phyloP scores from a whole-genome alignment of 306 rosid genomes.

The Carpinus viminea region DNA sequence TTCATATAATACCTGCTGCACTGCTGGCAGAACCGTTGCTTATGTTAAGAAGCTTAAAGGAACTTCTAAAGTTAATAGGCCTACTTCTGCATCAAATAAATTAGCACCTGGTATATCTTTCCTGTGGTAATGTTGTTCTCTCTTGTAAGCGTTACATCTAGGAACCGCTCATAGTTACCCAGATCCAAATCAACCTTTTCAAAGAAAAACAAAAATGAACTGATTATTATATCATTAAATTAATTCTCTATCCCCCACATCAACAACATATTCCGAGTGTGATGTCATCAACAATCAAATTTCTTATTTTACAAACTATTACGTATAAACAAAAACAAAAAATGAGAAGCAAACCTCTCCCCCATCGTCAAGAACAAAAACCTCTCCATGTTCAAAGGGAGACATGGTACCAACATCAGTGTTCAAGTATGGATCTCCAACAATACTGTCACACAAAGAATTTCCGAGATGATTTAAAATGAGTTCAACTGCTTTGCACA shows the following conservation, averaged over 20 bases:
- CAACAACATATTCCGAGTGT: not conserved
- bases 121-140: constrained; percentile 95
- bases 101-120: constrained; percentile 83
- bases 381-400: constrained; percentile 99
- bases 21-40: constrained; percentile 96
- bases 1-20: constrained; percentile 78
- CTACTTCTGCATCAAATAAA: not conserved
- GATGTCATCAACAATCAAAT: not conserved
- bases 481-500: too few species aligned
- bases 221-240: not conserved
- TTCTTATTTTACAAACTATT: not conserved
- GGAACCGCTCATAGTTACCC: constrained; percentile 95
- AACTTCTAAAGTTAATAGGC: not conserved
- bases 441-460: too few species aligned
- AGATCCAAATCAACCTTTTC: constrained; percentile 94
- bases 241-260: constrained; percentile 19
- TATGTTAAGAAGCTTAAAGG: constrained; percentile 19
- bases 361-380: constrained; percentile 97
- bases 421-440: constrained; percentile 92
- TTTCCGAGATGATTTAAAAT: too few species aligned
- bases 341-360: constrained; percentile 68
- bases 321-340: not conserved
- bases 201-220: constrained; percentile 20
- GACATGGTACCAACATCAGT: constrained; percentile 99
- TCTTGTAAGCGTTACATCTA: constrained; percentile 90